Evolutionary conservation across 768 basidiomycete species (phyloP).

Genomic region (Zangia roseola): DNA sequence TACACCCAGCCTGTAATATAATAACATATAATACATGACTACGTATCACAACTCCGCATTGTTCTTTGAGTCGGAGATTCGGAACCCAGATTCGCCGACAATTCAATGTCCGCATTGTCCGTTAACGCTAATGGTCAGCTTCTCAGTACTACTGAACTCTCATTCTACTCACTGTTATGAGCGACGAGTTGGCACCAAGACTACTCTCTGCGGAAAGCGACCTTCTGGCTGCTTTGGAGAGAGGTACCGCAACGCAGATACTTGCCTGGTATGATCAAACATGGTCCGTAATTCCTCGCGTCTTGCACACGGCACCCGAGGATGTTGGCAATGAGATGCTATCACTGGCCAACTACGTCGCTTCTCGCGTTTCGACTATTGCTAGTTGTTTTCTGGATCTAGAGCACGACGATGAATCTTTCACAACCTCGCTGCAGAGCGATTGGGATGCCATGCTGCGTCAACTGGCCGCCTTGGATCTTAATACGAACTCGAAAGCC

Average conservation of each 20-base stretch:
- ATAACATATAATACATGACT: no score
- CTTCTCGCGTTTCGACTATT: constrained; percentile 3
- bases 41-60: no score
- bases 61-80: no score
- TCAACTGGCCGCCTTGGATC: background rate
- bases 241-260: background rate
- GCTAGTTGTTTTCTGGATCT: constrained; percentile 9
- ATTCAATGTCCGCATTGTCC: constrained; percentile 19
- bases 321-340: background rate
- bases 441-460: constrained; percentile 11
- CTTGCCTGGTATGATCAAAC: constrained; percentile 1
- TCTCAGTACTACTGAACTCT: no score
- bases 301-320: background rate
- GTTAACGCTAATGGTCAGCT: no score
- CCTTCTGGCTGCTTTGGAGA: background rate
- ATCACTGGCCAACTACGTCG: background rate
- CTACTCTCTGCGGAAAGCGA: background rate
- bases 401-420: background rate
- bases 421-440: background rate
- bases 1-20: no score
- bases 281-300: background rate
- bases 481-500: background rate
- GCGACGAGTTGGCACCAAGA: background rate
- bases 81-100: no score
- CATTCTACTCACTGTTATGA: no score